A percentile compares a stretch with the other conserved stretches of the same genome.
These are phyloP conservation scores for Scytalidium sp. DNA, from an alignment of 2,329 filamentous ascomycete genomes.

Conservation along the genomic window DNA sequence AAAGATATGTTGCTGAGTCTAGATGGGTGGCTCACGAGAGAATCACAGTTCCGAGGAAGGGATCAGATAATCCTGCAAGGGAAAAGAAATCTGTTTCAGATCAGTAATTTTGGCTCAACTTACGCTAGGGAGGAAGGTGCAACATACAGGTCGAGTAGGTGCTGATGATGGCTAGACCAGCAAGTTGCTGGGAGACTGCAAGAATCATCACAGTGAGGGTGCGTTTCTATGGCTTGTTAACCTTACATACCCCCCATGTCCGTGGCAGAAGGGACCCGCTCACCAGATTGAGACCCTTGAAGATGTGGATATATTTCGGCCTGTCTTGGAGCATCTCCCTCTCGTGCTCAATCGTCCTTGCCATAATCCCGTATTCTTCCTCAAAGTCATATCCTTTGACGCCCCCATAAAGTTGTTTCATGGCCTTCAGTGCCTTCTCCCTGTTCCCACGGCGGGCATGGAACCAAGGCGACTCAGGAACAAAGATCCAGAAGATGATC, in stretches of 20 bases:
- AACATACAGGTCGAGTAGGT: not conserved
- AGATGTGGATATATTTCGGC: constrained; percentile 1
- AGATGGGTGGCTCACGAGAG: not conserved
- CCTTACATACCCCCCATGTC: not conserved
- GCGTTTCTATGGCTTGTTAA: not conserved
- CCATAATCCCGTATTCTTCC: constrained; percentile 5
- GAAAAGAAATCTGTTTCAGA: constrained; percentile 1
- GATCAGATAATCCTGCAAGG: constrained; percentile 1
- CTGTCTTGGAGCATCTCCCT: not conserved
- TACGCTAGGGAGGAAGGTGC: not conserved
- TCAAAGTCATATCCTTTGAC: constrained; percentile 3
- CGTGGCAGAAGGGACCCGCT: not conserved
- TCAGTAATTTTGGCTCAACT: not conserved
- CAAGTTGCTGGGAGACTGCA: not conserved
- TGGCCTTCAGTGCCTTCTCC: constrained; percentile 1
- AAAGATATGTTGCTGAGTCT: not conserved
- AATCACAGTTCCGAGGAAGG: not conserved
- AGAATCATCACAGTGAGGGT: not conserved
- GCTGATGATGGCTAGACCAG: not conserved
- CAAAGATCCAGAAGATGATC: constrained; percentile 4
- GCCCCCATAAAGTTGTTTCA: constrained; percentile 2
- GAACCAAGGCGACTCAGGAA: constrained; percentile 4
- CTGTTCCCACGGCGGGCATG: constrained; percentile 2
- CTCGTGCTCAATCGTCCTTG: constrained; percentile 3
- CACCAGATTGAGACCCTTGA: not conserved